Evolutionary conservation across 805 yeast genomes (phyloP).

Genomic region (Wickerhamiella dianesei): DNA sequence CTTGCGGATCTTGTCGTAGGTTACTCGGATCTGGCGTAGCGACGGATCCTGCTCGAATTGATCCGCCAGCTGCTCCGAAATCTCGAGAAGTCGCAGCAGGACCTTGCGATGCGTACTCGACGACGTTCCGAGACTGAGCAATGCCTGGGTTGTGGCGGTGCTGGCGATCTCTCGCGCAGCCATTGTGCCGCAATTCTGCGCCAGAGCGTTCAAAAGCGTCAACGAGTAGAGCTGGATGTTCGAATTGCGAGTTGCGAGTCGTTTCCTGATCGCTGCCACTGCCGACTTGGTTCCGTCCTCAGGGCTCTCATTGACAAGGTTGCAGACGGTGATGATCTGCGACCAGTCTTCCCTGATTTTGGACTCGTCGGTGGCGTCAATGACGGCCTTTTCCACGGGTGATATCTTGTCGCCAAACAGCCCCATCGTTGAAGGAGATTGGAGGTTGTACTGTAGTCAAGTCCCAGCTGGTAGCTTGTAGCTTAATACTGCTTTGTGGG

Average conservation of each 20-base stretch:
- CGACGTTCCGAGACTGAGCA: conserved; percentile 40
- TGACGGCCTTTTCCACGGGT: conserved; percentile 18
- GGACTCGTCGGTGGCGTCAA: conserved; percentile 50
- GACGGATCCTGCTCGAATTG: conserved; percentile 66
- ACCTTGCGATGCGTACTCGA: conserved; percentile 50
- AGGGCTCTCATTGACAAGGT: conserved; percentile 47
- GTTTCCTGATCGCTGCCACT: conserved; percentile 33
- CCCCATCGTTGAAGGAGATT: conserved; percentile 7
- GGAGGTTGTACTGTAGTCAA: background rate
- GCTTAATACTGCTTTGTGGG: too few relatives aligned
- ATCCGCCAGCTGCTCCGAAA: conserved; percentile 49
- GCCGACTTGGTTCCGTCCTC: conserved; percentile 39
- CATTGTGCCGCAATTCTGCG: conserved; percentile 66
- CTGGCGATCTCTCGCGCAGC: conserved; percentile 51
- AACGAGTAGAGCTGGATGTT: conserved; percentile 51
- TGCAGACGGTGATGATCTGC: conserved; percentile 50
- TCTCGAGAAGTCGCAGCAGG: conserved; percentile 50
- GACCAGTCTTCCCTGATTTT: conserved; percentile 59
- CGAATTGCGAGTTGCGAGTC: conserved; percentile 42
- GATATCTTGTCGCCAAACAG: conserved; percentile 9
- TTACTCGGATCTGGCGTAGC: conserved; percentile 51
- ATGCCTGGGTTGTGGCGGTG: conserved; percentile 35
- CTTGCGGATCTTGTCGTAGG: conserved; percentile 36
- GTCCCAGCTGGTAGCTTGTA: too few relatives aligned
- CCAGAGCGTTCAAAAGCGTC: conserved; percentile 40